These are phyloP conservation scores for Termitomyces sp. DNA, from an alignment of 768 basidiomycete genomes.

Conservation along the genomic window DNA sequence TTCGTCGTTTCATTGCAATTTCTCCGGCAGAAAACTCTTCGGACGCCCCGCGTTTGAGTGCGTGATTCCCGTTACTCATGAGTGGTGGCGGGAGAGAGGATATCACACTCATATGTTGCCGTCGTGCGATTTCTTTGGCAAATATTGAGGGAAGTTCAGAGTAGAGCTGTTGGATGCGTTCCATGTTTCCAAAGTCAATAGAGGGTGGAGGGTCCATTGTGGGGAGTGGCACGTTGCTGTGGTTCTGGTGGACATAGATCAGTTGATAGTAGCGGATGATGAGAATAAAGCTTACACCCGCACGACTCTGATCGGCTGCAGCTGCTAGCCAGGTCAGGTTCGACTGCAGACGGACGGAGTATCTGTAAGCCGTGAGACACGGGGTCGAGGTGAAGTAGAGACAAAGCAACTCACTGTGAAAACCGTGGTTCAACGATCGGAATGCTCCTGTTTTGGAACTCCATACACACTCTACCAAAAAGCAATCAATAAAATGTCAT, in stretches of 20 bases:
- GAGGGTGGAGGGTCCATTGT: constrained; percentile 51
- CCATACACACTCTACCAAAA: constrained; percentile 50
- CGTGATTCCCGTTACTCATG: background rate
- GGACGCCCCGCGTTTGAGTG: constrained; percentile 61
- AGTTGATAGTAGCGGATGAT: no score
- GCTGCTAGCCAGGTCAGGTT: constrained; percentile 72
- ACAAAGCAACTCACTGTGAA: constrained; percentile 45
- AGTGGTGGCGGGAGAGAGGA: constrained; percentile 2
- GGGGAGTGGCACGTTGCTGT: constrained; percentile 41
- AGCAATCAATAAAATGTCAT: background rate
- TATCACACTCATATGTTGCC: constrained; percentile 30
- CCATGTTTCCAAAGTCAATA: constrained; percentile 42
- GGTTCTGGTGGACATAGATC: constrained; percentile 18
- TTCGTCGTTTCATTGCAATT: constrained; percentile 56
- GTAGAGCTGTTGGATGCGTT: constrained; percentile 67
- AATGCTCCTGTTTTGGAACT: constrained; percentile 55
- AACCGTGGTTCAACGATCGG: constrained; percentile 45
- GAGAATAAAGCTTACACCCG: constrained; percentile 35
- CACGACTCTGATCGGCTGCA: constrained; percentile 55
- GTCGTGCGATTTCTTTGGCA: constrained; percentile 54
- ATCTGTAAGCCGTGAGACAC: constrained; percentile 36
- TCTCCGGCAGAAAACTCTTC: constrained; percentile 40
- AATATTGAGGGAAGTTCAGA: constrained; percentile 57
- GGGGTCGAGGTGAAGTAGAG: background rate
- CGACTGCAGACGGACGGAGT: constrained; percentile 56